phyloP scores from a whole-genome alignment of 2,329 filamentous ascomycete genomes.

The Erysiphe pulchra region DNA sequence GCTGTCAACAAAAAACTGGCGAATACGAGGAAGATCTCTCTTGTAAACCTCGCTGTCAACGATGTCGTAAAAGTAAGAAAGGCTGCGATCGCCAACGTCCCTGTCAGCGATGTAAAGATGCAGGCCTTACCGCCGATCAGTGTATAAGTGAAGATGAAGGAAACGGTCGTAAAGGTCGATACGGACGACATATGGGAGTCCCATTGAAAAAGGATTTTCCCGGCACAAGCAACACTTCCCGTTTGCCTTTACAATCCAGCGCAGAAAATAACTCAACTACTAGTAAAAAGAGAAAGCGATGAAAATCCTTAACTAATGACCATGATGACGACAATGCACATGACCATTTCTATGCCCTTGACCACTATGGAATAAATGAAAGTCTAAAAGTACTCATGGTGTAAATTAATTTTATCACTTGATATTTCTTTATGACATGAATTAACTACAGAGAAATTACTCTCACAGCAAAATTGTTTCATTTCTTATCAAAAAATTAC shows the following conservation, averaged over 20 bases:
- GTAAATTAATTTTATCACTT: neutral
- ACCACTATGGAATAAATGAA: neutral
- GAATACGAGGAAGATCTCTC: constrained; percentile 74
- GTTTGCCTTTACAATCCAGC: constrained; percentile 6
- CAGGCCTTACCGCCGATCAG: constrained; percentile 74
- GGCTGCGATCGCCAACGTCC: constrained; percentile 91
- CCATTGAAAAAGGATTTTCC: constrained; percentile 32
- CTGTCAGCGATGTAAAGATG: constrained; percentile 86
- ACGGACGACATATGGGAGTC: constrained; percentile 47
- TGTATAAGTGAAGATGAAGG: constrained; percentile 96
- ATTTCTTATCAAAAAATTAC: neutral
- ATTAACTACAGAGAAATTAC: neutral
- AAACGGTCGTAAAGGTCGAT: constrained; percentile 87
- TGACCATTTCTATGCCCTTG: neutral
- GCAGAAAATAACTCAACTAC: constrained; percentile 11
- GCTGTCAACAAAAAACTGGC: constrained; percentile 33
- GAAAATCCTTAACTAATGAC: neutral
- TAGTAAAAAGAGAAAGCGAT: constrained; percentile 45
- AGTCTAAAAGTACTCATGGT: neutral
- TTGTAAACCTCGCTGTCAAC: constrained; percentile 87
- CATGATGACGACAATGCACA: neutral
- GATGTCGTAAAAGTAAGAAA: constrained; percentile 98
- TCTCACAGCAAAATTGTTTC: neutral
- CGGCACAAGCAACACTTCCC: constrained; percentile 11
- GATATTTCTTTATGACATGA: neutral